Conservation (phyloP, 1,139 yeast species). For the Lodderomyces pseudojiufengensis region DNA sequence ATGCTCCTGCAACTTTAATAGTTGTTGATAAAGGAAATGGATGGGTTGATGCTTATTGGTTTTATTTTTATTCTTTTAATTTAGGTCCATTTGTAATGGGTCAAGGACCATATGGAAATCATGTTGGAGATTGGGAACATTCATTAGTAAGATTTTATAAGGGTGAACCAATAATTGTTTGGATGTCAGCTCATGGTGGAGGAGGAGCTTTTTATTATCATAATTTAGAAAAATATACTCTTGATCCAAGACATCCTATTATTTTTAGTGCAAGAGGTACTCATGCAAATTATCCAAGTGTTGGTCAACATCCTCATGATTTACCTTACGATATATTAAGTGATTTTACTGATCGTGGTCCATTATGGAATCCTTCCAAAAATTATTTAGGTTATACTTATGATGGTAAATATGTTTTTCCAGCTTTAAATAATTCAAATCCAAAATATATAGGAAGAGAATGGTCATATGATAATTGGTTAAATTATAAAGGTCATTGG, state of each 20-base stretch:
- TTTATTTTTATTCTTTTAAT: constrained; percentile 90
- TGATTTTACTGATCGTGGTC: constrained; percentile 93
- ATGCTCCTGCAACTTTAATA: constrained; percentile 79
- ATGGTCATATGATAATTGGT: constrained; percentile 69
- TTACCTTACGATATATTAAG: constrained; percentile 85
- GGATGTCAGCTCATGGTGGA: constrained; percentile 99
- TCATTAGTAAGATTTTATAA: constrained; percentile 78
- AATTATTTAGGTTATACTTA: constrained; percentile 79
- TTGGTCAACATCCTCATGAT: constrained; percentile 95
- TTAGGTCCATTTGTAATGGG: constrained; percentile 98
- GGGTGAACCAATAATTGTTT: constrained; percentile 81
- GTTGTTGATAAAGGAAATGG: constrained; percentile 93
- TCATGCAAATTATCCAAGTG: constrained; percentile 95
- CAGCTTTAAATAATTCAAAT: constrained; percentile 35
- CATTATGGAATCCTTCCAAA: constrained; percentile 87
- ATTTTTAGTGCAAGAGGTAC: constrained; percentile 93
- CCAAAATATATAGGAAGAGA: constrained; percentile 55
- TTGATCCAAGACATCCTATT: constrained; percentile 54
- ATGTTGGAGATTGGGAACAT: constrained; percentile 98
- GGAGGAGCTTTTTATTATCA: constrained; percentile 84
- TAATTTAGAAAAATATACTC: constrained; percentile 66
- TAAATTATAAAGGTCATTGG: constrained; percentile 80
- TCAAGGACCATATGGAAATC: constrained; percentile 94
- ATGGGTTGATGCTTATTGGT: constrained; percentile 93
- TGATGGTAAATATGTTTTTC: constrained; percentile 51